These are phyloP conservation scores for Epichloe festucae DNA, from an alignment of 2,329 filamentous ascomycete species.

Conservation along the genomic window DNA sequence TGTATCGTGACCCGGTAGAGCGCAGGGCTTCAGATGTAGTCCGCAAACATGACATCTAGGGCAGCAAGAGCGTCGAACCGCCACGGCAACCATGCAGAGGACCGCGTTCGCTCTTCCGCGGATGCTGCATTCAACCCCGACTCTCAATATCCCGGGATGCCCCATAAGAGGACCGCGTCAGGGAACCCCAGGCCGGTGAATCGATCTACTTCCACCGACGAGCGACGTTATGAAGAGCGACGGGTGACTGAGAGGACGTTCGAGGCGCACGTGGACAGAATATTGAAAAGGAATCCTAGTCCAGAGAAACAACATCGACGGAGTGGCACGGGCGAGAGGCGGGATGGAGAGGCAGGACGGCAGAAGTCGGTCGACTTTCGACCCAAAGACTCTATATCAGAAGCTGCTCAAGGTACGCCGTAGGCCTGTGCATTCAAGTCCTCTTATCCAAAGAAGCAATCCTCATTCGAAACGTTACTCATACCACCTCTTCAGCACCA, in stretches of 20 bases:
- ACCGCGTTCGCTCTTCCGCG: constrained; percentile 23
- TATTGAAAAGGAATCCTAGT: constrained; percentile 46
- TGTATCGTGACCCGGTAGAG: neutral
- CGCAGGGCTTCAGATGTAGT: constrained; percentile 21
- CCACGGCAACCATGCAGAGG: constrained; percentile 27
- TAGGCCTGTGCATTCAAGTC: neutral
- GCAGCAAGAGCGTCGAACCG: constrained; percentile 30
- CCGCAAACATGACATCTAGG: constrained; percentile 28
- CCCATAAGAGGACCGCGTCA: constrained; percentile 46
- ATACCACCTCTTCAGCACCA: constrained; percentile 20
- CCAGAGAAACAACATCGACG: constrained; percentile 40
- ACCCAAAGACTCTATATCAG: constrained; percentile 30
- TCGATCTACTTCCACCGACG: constrained; percentile 24
- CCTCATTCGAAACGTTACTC: neutral
- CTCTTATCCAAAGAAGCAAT: neutral
- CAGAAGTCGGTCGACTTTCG: constrained; percentile 32
- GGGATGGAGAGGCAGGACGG: constrained; percentile 24
- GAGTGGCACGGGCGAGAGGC: constrained; percentile 24
- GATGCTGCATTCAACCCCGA: constrained; percentile 18
- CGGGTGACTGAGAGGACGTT: constrained; percentile 41
- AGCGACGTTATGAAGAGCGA: constrained; percentile 36
- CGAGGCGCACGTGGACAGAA: constrained; percentile 49
- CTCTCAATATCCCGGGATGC: constrained; percentile 24
- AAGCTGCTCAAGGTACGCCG: constrained; percentile 35
- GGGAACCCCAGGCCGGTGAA: constrained; percentile 40